Percentiles rank a stretch among this genome's conserved stretches.
Evolutionary conservation across 352 stramenopile genomes (phyloP).

Genomic region (Pythium sp.): DNA sequence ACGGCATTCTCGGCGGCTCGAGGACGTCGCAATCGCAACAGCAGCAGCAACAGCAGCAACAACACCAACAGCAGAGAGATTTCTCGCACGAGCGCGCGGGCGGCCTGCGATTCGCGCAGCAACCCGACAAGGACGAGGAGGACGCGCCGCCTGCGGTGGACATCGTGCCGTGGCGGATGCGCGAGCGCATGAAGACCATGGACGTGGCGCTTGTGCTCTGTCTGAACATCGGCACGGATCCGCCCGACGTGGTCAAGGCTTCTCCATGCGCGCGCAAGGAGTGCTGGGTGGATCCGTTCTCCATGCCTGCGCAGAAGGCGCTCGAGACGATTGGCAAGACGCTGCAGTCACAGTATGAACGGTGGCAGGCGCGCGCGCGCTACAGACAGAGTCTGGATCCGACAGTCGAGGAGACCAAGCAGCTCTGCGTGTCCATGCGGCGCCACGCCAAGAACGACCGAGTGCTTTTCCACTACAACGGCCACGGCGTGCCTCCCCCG

Average conservation of each 20-base stretch:
- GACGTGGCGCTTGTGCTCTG: conserved; percentile 96
- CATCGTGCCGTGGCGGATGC: conserved; percentile 83
- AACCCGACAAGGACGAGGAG: conserved; percentile 31
- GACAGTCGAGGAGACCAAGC: conserved; percentile 95
- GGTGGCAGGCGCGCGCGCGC: conserved; percentile 92
- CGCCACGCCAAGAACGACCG: conserved; percentile 91
- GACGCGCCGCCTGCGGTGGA: conserved; percentile 29
- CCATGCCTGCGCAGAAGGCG: conserved; percentile 92
- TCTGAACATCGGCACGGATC: conserved; percentile 98
- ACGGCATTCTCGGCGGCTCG: not conserved
- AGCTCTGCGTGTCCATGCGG: conserved; percentile 92
- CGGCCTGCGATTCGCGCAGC: conserved; percentile 61
- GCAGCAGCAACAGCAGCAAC: conserved; percentile 1
- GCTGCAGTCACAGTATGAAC: conserved; percentile 94
- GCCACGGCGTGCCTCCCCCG: conserved; percentile 97
- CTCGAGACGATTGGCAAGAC: conserved; percentile 95
- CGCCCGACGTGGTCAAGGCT: conserved; percentile 96
- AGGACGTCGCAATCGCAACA: not conserved
- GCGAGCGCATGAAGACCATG: conserved; percentile 89
- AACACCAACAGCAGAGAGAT: conserved; percentile 1
- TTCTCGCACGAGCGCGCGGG: conserved; percentile 31
- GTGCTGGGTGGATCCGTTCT: conserved; percentile 98
- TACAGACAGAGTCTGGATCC: conserved; percentile 96
- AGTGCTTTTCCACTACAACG: conserved; percentile 99
- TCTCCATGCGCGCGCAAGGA: conserved; percentile 95